Evolutionary conservation across 176 grass and related monocot genomes (phyloP), one percentile per base, ranked within the genome.

Genomic region (Leersia perrieri): DNA sequence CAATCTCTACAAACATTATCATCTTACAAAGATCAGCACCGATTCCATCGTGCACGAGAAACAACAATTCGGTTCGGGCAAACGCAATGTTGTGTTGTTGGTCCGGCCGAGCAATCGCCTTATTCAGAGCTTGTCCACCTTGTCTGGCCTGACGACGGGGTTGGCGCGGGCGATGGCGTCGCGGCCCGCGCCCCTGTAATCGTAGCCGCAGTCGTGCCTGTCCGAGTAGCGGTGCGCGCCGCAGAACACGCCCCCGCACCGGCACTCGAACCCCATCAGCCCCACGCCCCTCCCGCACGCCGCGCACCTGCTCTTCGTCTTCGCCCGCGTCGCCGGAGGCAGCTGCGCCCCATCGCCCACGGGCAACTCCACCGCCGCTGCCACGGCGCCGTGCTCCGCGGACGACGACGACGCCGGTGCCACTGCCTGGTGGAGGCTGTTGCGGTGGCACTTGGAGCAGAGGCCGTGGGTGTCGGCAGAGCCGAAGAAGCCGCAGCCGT

Each of bases 401-500:
- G 69, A 2, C 20, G 70, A 44, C 0, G 42, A 16, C 7, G 47
- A 42, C 51, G 20, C 7, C 7, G 22, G 22, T 18, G 7, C 23
- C 20, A 57, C 86, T 76, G 47, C 53, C 34, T 30, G 60, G 64
- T 76, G 74, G 82, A 90, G 25, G 80, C 60, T 62, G 29, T 81
- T 71, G 63, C 85, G 85, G 80, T 90, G 91, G 88, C 90, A 93
- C 68, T 76, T 87, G 30, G 86, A 97, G 78, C 90, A 97, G 49
- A 97, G 77, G 39, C 86, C 69, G 45, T 76, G 67, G 25, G 93
- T 89, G 7, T 77, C 84, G 1, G 85, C 72, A 45, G 60, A 89
- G 41, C 90, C 90, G 76, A 92, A 97, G 82, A 89, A 92, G 71
- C 93, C 88, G 55, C 90, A 97, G 70, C 88, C 87, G 79, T 90